Percentiles rank a stretch among this genome's conserved stretches.
These are phyloP conservation scores for Tubosaeta sp. DNA, from an alignment of 768 basidiomycete species.

Conservation along the genomic window DNA sequence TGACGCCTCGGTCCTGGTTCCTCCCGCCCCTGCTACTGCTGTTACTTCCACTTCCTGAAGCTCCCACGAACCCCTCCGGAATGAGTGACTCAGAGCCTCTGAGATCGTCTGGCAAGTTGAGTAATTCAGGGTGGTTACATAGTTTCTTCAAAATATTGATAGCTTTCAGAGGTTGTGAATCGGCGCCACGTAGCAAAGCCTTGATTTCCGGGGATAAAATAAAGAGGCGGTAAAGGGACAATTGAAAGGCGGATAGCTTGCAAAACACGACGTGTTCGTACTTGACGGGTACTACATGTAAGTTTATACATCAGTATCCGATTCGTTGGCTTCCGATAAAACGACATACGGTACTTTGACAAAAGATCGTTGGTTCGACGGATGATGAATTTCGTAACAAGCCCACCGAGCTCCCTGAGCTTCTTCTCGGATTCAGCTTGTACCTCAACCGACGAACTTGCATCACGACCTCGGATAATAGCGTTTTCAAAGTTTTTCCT, in stretches of 20 bases:
- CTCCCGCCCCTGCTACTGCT: constrained; percentile 37
- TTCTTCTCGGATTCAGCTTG: constrained; percentile 86
- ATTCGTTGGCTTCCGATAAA: background rate
- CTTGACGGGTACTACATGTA: constrained; percentile 84
- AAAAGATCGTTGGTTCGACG: constrained; percentile 89
- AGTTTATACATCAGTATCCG: constrained; percentile 6
- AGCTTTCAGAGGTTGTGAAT: constrained; percentile 94
- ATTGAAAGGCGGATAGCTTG: constrained; percentile 75
- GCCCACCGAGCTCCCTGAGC: constrained; percentile 81
- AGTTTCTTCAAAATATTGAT: constrained; percentile 94
- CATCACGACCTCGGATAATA: constrained; percentile 88
- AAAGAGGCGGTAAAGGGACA: constrained; percentile 82
- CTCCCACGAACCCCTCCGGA: constrained; percentile 75
- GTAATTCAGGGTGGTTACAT: constrained; percentile 91
- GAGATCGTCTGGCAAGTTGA: constrained; percentile 81
- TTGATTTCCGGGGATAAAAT: constrained; percentile 92
- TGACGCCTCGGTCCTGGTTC: constrained; percentile 43
- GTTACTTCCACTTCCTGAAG: constrained; percentile 19
- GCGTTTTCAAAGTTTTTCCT: constrained; percentile 92
- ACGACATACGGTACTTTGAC: constrained; percentile 83
- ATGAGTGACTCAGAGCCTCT: constrained; percentile 77
- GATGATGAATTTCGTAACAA: constrained; percentile 93
- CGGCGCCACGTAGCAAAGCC: constrained; percentile 76
- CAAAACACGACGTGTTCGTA: constrained; percentile 99
- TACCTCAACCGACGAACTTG: constrained; percentile 72